These are phyloP conservation scores for Strobilomyces confusus DNA, from an alignment of 768 basidiomycete species.

Conservation along the genomic window DNA sequence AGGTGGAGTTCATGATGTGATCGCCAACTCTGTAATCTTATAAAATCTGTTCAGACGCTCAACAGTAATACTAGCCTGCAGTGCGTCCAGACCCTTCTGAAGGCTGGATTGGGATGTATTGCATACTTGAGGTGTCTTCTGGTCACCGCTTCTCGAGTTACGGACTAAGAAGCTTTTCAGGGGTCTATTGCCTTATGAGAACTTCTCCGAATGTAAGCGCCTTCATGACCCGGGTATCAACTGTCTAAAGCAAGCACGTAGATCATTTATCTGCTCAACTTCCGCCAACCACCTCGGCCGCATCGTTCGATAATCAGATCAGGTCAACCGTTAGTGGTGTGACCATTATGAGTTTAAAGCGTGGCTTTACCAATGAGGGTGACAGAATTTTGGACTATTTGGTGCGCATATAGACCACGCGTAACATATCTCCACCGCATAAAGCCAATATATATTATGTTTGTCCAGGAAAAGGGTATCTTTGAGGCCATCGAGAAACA, in stretches of 20 bases:
- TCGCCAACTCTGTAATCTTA: constrained; percentile 2
- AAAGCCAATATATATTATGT: neutral
- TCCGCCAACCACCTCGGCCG: constrained; percentile 29
- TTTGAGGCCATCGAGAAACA: constrained; percentile 83
- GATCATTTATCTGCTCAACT: constrained; percentile 30
- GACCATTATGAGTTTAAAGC: constrained; percentile 67
- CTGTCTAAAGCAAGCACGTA: constrained; percentile 1
- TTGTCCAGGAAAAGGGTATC: constrained; percentile 71
- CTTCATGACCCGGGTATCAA: neutral
- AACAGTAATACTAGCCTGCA: constrained; percentile 59
- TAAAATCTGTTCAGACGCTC: constrained; percentile 36
- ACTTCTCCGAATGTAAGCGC: constrained; percentile 61
- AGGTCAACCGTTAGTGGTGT: constrained; percentile 55
- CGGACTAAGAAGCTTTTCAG: constrained; percentile 35
- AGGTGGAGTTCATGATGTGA: constrained; percentile 14
- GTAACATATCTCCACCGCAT: constrained; percentile 8
- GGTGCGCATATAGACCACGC: constrained; percentile 40
- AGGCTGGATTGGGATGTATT: constrained; percentile 72
- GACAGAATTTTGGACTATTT: constrained; percentile 80
- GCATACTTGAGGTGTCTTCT: constrained; percentile 61
- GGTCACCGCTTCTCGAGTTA: neutral
- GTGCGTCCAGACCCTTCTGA: constrained; percentile 67
- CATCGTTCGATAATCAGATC: constrained; percentile 37
- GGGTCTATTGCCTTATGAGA: constrained; percentile 74
- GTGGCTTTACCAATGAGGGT: constrained; percentile 79